A percentile compares a stretch with the other conserved stretches of the same genome.
Evolutionary conservation across 805 yeast species (phyloP).

Genomic region (Ogataea paradorogensis): DNA sequence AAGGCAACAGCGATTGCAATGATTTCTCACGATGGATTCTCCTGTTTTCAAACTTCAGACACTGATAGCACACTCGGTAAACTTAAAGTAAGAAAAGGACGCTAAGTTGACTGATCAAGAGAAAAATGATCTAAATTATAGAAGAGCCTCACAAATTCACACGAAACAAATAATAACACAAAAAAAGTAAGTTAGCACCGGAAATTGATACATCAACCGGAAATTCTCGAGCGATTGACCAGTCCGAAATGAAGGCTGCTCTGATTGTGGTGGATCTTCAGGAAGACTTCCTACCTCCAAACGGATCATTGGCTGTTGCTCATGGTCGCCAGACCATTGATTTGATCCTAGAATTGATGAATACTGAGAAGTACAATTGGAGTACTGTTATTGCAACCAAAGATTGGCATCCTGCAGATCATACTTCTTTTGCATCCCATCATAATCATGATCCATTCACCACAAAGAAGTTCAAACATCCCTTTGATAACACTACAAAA

Average conservation of each 20-base stretch:
- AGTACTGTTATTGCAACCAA: conserved; percentile 64
- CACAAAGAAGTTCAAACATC: conserved; percentile 46
- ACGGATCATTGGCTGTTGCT: conserved; percentile 72
- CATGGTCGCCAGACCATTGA: conserved; percentile 60
- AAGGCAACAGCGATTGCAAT: background rate
- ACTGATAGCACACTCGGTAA: background rate
- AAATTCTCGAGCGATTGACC: background rate
- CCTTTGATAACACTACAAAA: conserved; percentile 36
- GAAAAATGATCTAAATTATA: background rate
- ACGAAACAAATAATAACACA: conserved; percentile 2
- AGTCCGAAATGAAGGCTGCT: conserved; percentile 40
- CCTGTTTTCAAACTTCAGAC: background rate
- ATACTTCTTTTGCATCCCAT: conserved; percentile 76
- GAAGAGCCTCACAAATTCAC: background rate
- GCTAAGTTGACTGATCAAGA: background rate
- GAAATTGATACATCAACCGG: conserved; percentile 3
- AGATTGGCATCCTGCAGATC: conserved; percentile 87
- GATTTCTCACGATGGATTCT: background rate
- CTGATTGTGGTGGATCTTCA: conserved; percentile 78
- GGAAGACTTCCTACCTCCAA: conserved; percentile 78
- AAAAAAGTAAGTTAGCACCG: background rate
- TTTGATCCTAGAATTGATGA: conserved; percentile 46
- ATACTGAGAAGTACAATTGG: conserved; percentile 49
- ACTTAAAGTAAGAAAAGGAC: background rate
- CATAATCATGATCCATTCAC: conserved; percentile 55